phyloP scores from a whole-genome alignment of 225 moss, liverwort and hornwort species.

The Marchantia polymorpha region DNA sequence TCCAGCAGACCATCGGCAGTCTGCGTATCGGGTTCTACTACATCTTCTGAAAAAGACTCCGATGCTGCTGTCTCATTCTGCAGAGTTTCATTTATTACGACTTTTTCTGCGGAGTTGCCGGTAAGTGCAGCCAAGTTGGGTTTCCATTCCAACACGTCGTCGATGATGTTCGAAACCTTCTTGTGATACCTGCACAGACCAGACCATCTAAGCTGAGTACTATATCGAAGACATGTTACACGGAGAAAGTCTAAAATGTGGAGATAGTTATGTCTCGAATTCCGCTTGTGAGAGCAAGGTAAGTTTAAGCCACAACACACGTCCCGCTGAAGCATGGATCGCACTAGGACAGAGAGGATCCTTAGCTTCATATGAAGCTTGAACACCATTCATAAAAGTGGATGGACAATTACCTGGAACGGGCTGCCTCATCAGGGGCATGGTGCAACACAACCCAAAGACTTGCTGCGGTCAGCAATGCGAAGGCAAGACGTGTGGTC shows the following conservation, averaged over 20 bases:
- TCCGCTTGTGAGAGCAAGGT: too few relatives aligned
- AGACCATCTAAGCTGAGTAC: too few relatives aligned
- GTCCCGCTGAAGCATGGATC: too few relatives aligned
- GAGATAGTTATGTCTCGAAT: too few relatives aligned
- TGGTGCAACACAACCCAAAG: conserved; percentile 82
- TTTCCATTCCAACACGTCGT: conserved; percentile 88
- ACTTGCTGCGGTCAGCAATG: conserved; percentile 51
- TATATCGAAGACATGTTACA: too few relatives aligned
- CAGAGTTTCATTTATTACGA: conserved; percentile 22
- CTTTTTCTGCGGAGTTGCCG: conserved; percentile 28
- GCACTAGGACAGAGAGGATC: not conserved
- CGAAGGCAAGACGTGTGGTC: conserved; percentile 82
- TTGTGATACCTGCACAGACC: conserved; percentile 75
- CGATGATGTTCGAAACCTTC: conserved; percentile 91
- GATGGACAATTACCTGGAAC: conserved; percentile 52
- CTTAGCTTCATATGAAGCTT: not conserved
- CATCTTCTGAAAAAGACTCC: not conserved
- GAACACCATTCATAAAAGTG: conserved; percentile 3
- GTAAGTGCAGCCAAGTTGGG: conserved; percentile 53
- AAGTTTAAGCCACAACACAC: too few relatives aligned
- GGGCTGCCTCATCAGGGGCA: conserved; percentile 91
- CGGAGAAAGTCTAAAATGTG: too few relatives aligned
- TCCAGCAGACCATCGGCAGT: conserved; percentile 6
- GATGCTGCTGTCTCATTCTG: conserved; percentile 15
- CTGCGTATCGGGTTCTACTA: not conserved